phyloP scores from a whole-genome alignment of 2,329 filamentous ascomycete genomes.

The Clarireedia paspali region DNA sequence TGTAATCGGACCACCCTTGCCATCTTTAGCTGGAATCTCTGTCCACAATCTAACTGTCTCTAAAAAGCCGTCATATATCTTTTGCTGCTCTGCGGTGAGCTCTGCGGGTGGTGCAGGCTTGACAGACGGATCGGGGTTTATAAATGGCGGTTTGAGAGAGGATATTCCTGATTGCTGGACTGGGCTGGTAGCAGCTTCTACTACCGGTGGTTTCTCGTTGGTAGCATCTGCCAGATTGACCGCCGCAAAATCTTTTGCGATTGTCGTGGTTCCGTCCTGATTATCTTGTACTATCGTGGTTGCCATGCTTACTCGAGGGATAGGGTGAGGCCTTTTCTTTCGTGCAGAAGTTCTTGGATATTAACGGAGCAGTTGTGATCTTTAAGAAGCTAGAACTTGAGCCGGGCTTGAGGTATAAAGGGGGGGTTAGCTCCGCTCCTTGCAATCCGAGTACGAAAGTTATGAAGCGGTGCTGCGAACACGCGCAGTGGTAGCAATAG shows the following conservation, averaged over 20 bases:
- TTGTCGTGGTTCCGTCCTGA: background rate
- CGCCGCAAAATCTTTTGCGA: slow-evolving; percentile 8
- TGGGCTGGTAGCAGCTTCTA: background rate
- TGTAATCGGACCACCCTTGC: slow-evolving; percentile 55
- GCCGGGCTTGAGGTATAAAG: no score
- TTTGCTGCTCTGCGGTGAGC: slow-evolving; percentile 68
- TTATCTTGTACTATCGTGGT: background rate
- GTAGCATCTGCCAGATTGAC: background rate
- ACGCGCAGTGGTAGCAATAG: no score
- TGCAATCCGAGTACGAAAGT: background rate
- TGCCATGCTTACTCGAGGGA: no score
- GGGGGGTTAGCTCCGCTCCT: no score
- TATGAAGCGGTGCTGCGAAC: background rate
- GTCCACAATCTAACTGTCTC: slow-evolving; percentile 63
- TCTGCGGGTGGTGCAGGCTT: slow-evolving; percentile 42
- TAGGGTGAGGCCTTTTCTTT: no score
- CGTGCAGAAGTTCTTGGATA: no score
- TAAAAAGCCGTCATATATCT: slow-evolving; percentile 76
- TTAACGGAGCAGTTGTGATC: no score
- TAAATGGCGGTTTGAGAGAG: slow-evolving; percentile 33
- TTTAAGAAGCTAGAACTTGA: no score
- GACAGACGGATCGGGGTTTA: slow-evolving; percentile 20
- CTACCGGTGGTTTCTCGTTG: background rate
- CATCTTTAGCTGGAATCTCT: slow-evolving; percentile 56
- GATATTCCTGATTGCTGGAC: no score